These are phyloP conservation scores for Tricholoma sp. DNA, from an alignment of 768 basidiomycete species.

Conservation along the genomic window DNA sequence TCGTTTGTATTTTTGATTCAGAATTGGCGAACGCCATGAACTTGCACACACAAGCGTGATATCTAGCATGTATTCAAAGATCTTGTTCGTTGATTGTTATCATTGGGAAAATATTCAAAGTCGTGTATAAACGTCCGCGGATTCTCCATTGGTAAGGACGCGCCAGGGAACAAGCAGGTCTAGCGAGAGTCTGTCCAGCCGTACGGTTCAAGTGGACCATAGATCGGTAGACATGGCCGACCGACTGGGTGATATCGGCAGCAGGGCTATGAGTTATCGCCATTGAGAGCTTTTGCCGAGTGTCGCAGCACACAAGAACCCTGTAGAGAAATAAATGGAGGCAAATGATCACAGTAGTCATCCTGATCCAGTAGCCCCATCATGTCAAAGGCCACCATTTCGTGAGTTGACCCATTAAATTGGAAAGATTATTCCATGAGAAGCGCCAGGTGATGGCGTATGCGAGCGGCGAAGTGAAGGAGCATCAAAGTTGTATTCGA, in stretches of 20 bases:
- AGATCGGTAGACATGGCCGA: background rate
- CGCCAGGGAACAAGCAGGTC: too few species aligned
- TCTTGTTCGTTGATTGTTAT: too few species aligned
- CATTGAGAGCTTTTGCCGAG: background rate
- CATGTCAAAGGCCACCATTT: background rate
- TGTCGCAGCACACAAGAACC: background rate
- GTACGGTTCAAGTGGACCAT: too few species aligned
- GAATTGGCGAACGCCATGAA: too few species aligned
- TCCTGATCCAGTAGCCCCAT: background rate
- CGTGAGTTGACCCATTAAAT: background rate
- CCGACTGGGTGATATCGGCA: background rate
- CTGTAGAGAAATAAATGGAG: background rate
- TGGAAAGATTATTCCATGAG: background rate
- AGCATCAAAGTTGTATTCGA: background rate
- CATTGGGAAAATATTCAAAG: too few species aligned
- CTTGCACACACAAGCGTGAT: too few species aligned
- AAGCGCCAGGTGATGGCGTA: background rate
- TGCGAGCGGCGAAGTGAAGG: background rate
- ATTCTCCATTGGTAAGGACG: too few species aligned
- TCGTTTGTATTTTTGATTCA: too few species aligned
- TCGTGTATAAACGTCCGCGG: too few species aligned
- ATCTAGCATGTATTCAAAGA: too few species aligned
- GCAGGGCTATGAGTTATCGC: background rate
- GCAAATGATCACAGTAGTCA: background rate
- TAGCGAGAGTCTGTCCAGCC: too few species aligned